phyloP scores from a whole-genome alignment of 495 filamentous ascomycete genomes.

The Neurospora sp. region DNA sequence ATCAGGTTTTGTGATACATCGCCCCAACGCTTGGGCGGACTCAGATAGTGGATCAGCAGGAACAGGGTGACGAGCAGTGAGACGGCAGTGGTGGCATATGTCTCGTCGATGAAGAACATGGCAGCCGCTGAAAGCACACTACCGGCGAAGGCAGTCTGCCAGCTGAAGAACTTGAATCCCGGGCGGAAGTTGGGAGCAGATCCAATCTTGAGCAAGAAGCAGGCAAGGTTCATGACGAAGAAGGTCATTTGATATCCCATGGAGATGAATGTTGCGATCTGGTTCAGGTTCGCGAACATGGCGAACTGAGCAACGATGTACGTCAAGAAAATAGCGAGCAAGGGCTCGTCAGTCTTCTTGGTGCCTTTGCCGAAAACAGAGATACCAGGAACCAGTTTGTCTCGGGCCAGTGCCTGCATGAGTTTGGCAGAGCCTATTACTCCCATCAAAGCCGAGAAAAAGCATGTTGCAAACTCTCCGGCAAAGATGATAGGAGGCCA shows the following conservation, averaged over 20 bases:
- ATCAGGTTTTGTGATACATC: constrained; percentile 85
- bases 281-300: constrained; percentile 77
- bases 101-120: constrained; percentile 85
- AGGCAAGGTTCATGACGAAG: constrained; percentile 72
- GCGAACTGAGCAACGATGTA: constrained; percentile 68
- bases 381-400: constrained; percentile 68
- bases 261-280: constrained; percentile 77
- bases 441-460: constrained; percentile 82
- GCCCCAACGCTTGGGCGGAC: constrained; percentile 79
- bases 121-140: constrained; percentile 62
- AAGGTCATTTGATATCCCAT: constrained; percentile 78
- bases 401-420: constrained; percentile 72
- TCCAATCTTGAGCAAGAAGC: constrained; percentile 81
- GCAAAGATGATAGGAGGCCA: constrained; percentile 64
- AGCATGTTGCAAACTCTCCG: constrained; percentile 71
- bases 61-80: constrained; percentile 66
- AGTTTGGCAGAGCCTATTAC: constrained; percentile 83
- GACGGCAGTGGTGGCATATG: constrained; percentile 69
- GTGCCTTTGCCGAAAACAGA: constrained; percentile 68
- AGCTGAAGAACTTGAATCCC: constrained; percentile 80
- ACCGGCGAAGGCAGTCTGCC: constrained; percentile 68
- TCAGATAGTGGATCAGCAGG: constrained; percentile 73
- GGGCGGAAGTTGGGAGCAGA: constrained; percentile 88
- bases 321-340: constrained; percentile 66
- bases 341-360: constrained; percentile 62